Evolutionary conservation across 2,329 filamentous ascomycete genomes (phyloP).

Genomic region (Daldinia sp.): DNA sequence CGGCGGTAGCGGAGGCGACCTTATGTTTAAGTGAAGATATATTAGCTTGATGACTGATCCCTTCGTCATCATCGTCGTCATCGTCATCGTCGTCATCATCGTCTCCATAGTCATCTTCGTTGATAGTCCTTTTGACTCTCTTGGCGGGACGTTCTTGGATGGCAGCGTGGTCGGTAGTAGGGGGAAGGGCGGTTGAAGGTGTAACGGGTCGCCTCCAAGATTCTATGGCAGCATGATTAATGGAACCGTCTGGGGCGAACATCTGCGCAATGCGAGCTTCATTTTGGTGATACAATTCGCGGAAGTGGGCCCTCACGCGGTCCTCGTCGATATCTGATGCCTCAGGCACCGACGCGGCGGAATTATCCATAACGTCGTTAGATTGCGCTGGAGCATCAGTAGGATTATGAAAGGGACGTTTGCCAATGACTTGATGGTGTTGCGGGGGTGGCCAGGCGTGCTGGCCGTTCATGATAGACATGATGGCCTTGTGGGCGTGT

Average conservation of each 20-base stretch:
- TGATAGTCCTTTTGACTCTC: conserved; percentile 80
- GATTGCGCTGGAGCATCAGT: conserved; percentile 70
- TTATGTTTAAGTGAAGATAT: conserved; percentile 65
- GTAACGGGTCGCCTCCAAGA: conserved; percentile 62
- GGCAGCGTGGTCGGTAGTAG: conserved; percentile 69
- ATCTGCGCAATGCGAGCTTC: conserved; percentile 82
- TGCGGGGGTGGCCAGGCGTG: conserved; percentile 72
- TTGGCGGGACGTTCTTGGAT: conserved; percentile 75
- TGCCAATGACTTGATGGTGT: conserved; percentile 61
- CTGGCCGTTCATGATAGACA: conserved; percentile 77
- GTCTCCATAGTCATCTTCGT: conserved; percentile 87
- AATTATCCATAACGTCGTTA: conserved; percentile 64
- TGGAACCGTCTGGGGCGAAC: conserved; percentile 71
- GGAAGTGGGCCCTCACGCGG: conserved; percentile 78
- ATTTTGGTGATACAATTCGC: conserved; percentile 79
- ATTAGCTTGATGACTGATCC: conserved; percentile 65
- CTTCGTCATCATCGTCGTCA: conserved; percentile 71
- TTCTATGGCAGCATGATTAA: conserved; percentile 66
- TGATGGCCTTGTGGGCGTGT: conserved; percentile 64
- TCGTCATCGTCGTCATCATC: conserved; percentile 83
- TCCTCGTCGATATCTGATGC: conserved; percentile 76
- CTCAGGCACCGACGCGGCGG: conserved; percentile 69
- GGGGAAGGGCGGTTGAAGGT: conserved; percentile 59
- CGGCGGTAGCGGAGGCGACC: conserved; percentile 60
- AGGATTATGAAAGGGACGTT: conserved; percentile 66